phyloP scores from a whole-genome alignment of 176 grass and related monocot species.

The Rhynchospora breviuscula region DNA sequence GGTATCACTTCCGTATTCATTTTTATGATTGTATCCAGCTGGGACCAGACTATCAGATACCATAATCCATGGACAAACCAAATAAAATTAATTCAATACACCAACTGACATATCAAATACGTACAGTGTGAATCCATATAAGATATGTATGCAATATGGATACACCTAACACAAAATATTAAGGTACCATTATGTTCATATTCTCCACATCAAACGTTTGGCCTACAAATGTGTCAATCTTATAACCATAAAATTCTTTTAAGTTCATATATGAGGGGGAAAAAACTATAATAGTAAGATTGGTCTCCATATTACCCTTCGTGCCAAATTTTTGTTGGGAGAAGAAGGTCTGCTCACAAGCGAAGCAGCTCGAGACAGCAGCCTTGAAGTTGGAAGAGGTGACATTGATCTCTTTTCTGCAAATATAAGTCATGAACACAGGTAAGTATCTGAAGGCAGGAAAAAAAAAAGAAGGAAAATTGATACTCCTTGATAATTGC shows the following conservation, averaged over 20 bases:
- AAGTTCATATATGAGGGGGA: neutral
- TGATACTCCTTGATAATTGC: neutral
- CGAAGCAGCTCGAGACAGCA: conserved; percentile 52
- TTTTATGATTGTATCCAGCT: too few species aligned
- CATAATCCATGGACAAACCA: too few species aligned
- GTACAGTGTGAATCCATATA: neutral
- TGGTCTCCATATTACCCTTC: neutral
- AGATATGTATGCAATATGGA: neutral
- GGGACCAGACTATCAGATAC: too few species aligned
- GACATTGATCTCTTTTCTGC: conserved; percentile 64
- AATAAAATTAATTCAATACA: too few species aligned
- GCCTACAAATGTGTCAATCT: neutral
- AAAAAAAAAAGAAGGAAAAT: neutral
- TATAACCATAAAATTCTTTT: neutral
- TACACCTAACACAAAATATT: neutral
- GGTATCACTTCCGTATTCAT: too few species aligned
- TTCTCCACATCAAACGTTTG: neutral
- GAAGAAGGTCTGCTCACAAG: conserved; percentile 42
- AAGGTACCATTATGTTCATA: neutral
- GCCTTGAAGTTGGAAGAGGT: conserved; percentile 48
- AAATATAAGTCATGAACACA: conserved; percentile 4
- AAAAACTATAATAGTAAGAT: neutral
- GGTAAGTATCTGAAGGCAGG: neutral
- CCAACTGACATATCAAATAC: too few species aligned
- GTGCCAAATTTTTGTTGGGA: conserved; percentile 23